A percentile compares a stretch with the other conserved stretches of the same genome.
Evolutionary conservation across 2,329 filamentous ascomycete genomes (phyloP).

Genomic region (Clonostachys rosea): DNA sequence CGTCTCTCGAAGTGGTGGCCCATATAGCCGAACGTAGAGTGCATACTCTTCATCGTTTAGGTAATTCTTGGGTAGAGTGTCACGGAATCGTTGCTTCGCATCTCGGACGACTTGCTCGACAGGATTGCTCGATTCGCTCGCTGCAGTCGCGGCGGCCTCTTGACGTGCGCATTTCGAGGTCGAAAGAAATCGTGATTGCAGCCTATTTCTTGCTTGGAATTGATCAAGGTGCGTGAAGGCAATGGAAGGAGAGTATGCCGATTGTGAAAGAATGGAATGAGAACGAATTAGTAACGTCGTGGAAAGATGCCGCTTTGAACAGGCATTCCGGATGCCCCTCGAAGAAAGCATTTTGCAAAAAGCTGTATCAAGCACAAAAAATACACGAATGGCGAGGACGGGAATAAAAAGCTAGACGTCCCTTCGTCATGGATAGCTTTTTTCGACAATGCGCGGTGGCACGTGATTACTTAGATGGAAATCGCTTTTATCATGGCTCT

Average conservation of each 20-base stretch:
- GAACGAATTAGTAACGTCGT: not conserved
- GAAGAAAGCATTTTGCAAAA: conserved; percentile 24
- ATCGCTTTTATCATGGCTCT: not conserved
- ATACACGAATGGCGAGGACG: not conserved
- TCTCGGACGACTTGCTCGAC: conserved; percentile 63
- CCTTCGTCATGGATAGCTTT: conserved; percentile 1
- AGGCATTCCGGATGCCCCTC: conserved; percentile 23
- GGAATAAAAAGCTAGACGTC: not conserved
- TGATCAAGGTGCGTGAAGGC: conserved; percentile 7
- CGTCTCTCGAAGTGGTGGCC: conserved; percentile 63
- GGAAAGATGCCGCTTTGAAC: conserved; percentile 10
- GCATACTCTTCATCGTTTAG: conserved; percentile 66
- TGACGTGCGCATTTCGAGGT: conserved; percentile 14
- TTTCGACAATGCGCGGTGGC: conserved; percentile 2
- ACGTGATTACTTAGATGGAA: conserved; percentile 1
- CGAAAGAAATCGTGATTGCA: conserved; percentile 20
- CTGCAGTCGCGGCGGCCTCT: conserved; percentile 4
- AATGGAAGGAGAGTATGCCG: not conserved
- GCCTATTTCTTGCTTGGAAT: conserved; percentile 10
- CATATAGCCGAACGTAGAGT: conserved; percentile 79
- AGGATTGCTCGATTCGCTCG: conserved; percentile 17
- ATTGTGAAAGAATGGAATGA: not conserved
- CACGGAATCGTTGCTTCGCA: conserved; percentile 71
- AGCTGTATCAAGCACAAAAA: not conserved
- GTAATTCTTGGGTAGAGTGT: conserved; percentile 68